Evolutionary conservation across 2,329 filamentous ascomycete genomes (phyloP).

Genomic region (Aspergillus amoenus): DNA sequence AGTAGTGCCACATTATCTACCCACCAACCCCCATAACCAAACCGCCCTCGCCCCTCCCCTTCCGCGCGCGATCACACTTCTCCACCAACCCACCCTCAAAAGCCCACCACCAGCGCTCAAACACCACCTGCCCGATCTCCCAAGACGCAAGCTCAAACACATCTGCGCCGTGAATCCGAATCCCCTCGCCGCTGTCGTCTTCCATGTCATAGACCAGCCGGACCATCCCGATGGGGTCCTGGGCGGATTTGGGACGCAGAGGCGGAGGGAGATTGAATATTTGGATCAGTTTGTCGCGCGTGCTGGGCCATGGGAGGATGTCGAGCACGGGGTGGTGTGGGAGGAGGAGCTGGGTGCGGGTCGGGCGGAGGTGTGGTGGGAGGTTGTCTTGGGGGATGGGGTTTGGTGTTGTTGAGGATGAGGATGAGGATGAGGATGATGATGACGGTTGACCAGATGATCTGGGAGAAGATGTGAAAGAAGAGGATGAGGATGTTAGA

Average conservation of each 20-base stretch:
- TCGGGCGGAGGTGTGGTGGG: constrained; percentile 53
- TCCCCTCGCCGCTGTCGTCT: constrained; percentile 52
- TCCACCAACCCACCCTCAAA: constrained; percentile 56
- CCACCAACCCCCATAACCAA: constrained; percentile 4
- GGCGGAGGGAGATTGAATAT: constrained; percentile 52
- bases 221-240: constrained; percentile 49
- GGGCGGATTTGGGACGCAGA: constrained; percentile 49
- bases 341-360: constrained; percentile 48
- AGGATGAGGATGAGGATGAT: no score
- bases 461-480: neutral
- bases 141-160: constrained; percentile 52
- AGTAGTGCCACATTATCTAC: neutral
- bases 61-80: constrained; percentile 54
- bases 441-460: neutral
- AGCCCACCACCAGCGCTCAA: constrained; percentile 62
- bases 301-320: constrained; percentile 57
- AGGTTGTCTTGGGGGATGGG: constrained; percentile 29
- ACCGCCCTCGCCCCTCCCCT: constrained; percentile 43
- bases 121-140: constrained; percentile 60
- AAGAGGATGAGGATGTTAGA: constrained; percentile 7
- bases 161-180: constrained; percentile 52
- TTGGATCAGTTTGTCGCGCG: constrained; percentile 54
- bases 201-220: constrained; percentile 60
- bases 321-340: constrained; percentile 60
- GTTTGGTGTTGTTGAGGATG: neutral